phyloP scores from a whole-genome alignment of 2,329 filamentous ascomycete species.

The Fusarium foetens region DNA sequence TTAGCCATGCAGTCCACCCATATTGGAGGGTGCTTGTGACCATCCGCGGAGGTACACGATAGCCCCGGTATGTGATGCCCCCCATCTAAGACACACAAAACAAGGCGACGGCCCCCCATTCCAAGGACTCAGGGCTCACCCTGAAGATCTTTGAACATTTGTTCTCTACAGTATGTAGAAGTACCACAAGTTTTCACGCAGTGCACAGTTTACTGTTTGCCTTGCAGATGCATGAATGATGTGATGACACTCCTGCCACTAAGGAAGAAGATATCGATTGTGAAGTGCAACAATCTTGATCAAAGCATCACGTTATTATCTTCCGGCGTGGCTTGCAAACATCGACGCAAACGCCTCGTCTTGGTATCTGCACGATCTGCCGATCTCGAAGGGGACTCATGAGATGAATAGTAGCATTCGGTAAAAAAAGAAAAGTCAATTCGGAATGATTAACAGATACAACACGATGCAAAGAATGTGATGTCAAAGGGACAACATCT shows the following conservation, averaged over 20 bases:
- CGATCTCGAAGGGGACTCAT: fast-evolving
- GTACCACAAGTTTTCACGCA: background rate
- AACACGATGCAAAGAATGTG: background rate
- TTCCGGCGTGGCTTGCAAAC: background rate
- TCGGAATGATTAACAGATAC: background rate
- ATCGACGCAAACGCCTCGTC: background rate
- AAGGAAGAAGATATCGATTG: fast-evolving
- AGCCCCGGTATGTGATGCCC: background rate
- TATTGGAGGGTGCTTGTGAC: background rate
- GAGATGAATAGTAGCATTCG: background rate
- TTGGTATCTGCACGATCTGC: background rate
- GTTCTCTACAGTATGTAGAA: background rate
- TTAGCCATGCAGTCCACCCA: fast-evolving
- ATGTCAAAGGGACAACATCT: background rate
- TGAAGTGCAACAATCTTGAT: background rate
- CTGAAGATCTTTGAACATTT: background rate
- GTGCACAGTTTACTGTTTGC: background rate
- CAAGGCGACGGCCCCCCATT: background rate
- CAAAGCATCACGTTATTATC: background rate
- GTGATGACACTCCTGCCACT: background rate
- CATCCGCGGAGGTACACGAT: fast-evolving
- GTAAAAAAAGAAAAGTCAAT: background rate
- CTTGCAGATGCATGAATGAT: no score
- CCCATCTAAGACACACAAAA: background rate
- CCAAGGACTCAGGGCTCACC: fast-evolving